Evolutionary conservation across 1,139 yeast species (phyloP).

Genomic region (Geotrichum bryndzae): DNA sequence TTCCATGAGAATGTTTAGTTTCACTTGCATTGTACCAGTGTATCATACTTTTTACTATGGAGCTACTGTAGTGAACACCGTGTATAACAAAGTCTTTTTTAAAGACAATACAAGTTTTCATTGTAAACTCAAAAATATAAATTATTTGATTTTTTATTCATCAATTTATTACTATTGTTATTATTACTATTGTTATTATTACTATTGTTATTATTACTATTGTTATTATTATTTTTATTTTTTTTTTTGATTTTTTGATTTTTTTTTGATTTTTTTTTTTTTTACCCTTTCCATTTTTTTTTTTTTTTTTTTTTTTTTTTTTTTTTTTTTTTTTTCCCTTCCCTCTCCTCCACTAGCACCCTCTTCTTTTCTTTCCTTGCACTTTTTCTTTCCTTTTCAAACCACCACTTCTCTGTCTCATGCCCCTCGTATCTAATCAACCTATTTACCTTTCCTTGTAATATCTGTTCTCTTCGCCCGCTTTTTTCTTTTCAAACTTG

Average conservation of each 20-base stretch:
- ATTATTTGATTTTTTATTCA: too few relatives aligned
- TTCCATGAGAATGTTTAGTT: too few relatives aligned
- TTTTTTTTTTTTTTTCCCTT: not conserved
- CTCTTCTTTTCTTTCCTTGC: slow-evolving; percentile 1
- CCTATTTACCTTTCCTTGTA: not conserved
- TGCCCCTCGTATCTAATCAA: not conserved
- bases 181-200: too few relatives aligned
- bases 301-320: not conserved
- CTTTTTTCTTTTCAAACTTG: not conserved
- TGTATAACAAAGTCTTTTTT: too few relatives aligned
- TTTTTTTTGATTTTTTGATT: too few relatives aligned
- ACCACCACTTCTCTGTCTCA: not conserved
- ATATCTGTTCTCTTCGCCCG: not conserved
- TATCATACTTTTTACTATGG: too few relatives aligned
- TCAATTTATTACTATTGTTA: too few relatives aligned
- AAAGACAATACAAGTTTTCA: too few relatives aligned
- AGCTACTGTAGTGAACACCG: too few relatives aligned
- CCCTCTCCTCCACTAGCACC: not conserved
- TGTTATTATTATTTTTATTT: not conserved
- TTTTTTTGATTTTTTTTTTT: not conserved
- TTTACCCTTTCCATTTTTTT: not conserved
- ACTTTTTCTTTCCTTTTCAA: not conserved
- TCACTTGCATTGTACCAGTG: too few relatives aligned
- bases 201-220: too few relatives aligned
- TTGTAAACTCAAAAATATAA: too few relatives aligned